Base-by-base conservation (phyloP, 106 monocot species). In the Platanthera guangdongensis region DNA sequence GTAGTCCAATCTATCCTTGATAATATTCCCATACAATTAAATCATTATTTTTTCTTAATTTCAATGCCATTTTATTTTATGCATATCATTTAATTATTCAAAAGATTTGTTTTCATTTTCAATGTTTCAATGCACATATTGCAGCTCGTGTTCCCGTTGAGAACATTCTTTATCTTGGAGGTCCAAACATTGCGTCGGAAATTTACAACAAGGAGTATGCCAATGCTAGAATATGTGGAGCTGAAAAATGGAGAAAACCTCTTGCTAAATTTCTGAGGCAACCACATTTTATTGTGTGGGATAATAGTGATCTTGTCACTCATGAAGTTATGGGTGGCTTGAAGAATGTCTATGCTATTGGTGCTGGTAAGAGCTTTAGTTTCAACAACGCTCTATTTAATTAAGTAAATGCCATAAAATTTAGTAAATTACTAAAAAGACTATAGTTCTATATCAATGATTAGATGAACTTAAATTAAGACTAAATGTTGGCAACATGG, bases 271-370 rank as follows among this genome's bases (percentile, higher is more conserved):
- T 95, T 86, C 80, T 95, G 83, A 86, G 95, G 84, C 95, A 90
- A 81, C 89, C 95, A 45, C 88, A 95, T 86, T 95, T 95, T 65
- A 89, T 95, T 72, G 95, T 95, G 46, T 95, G 95, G 95, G 95
- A 95, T 74, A 95, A 95, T 49, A 90, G 92, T 65, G 95, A 95
- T 81, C 92, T 95, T 52, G 79, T 92, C 22, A 95, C 95, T 7
- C 95, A 95, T 82, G 95, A 95, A 82, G 95, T 95, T 69, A 95
- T 95, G 95, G 95, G 95, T 73, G 95, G 95, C 9, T 82, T 95
- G 68, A 95, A 95, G 88, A 95, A 95, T 83, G 95, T 95, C 9
- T 95, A 95, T 79, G 95, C 95, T 21, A 95, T 95, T 72, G 95
- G 95, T 30, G 95, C 95, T 25, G 95, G 95, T 95, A 87, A 78